phyloP scores from a whole-genome alignment of 306 rosid species.

The Adenanthera pavonina region DNA sequence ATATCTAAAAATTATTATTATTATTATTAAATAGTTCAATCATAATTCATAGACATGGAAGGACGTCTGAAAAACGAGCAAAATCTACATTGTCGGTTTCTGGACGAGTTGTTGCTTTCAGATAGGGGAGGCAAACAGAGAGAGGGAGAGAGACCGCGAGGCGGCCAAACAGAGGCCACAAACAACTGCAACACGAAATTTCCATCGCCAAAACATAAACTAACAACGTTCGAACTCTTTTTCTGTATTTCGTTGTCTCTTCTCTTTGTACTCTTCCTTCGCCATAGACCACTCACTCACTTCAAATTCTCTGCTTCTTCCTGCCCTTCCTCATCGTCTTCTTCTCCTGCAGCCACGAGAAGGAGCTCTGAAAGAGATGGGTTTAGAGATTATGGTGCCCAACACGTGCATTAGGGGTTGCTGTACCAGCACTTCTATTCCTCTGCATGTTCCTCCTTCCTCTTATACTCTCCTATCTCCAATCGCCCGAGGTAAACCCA shows the following conservation, averaged over 20 bases:
- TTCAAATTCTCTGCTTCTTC: not conserved
- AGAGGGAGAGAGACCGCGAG: not conserved
- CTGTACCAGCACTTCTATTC: slow-evolving; percentile 72
- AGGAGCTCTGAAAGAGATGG: slow-evolving; percentile 44
- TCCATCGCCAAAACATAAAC: slow-evolving; percentile 15
- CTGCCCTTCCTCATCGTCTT: not conserved
- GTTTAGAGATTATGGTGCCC: slow-evolving; percentile 69
- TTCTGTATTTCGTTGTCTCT: not conserved
- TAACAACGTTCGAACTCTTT: not conserved
- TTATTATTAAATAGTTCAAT: too few relatives aligned
- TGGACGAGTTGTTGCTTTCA: not conserved
- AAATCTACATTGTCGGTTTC: not conserved
- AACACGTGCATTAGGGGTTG: slow-evolving; percentile 92
- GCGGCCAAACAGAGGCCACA: slow-evolving; percentile 12
- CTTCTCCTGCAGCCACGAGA: slow-evolving; percentile 14
- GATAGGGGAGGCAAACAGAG: not conserved
- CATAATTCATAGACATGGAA: too few relatives aligned
- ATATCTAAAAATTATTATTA: too few relatives aligned
- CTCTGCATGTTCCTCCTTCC: slow-evolving; percentile 85
- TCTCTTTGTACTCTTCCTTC: not conserved
- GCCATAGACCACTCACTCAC: not conserved
- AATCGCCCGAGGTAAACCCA: slow-evolving; percentile 72
- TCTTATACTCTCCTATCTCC: slow-evolving; percentile 72
- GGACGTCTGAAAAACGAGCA: not conserved
- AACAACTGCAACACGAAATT: slow-evolving; percentile 13